A percentile compares a stretch with the other conserved stretches of the same genome.
Evolutionary conservation across 305 asterid species (phyloP).

Genomic region (Fraxinus ornus): DNA sequence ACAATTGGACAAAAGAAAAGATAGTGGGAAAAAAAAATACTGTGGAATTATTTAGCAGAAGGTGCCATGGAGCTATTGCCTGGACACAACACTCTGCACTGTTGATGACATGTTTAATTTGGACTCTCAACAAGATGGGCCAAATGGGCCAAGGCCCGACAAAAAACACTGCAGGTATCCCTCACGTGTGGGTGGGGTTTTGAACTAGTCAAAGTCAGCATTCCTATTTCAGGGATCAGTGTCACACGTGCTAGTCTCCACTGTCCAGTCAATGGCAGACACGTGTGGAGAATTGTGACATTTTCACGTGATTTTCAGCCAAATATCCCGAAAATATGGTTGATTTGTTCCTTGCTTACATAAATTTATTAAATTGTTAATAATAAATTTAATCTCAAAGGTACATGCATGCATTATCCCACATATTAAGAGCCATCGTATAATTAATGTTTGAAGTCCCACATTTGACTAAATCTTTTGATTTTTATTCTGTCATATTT

Average conservation of each 20-base stretch:
- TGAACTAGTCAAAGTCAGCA: constrained; percentile 34
- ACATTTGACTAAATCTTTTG: not conserved
- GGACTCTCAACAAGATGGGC: constrained; percentile 35
- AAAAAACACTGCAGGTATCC: constrained; percentile 33
- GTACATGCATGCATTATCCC: not conserved
- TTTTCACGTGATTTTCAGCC: constrained; percentile 40
- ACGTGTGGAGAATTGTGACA: constrained; percentile 43
- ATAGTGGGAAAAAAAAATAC: not conserved
- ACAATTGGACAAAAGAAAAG: not conserved
- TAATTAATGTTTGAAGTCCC: not conserved
- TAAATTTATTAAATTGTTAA: not conserved
- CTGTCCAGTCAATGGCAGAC: constrained; percentile 40
- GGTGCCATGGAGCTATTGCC: constrained; percentile 17
- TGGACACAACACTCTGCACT: constrained; percentile 16
- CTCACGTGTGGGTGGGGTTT: constrained; percentile 53
- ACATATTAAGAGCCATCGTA: not conserved
- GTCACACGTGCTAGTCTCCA: constrained; percentile 42
- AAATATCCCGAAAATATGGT: constrained; percentile 15
- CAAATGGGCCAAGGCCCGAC: constrained; percentile 46
- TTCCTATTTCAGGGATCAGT: constrained; percentile 26
- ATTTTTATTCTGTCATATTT: not conserved
- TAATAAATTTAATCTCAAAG: not conserved
- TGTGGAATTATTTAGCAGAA: constrained; percentile 21
- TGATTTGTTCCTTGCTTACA: constrained; percentile 10
- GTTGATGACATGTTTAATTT: constrained; percentile 23